Evolutionary conservation across 805 yeast genomes (phyloP).

Genomic region (Alloascoidea hylecoeti): DNA sequence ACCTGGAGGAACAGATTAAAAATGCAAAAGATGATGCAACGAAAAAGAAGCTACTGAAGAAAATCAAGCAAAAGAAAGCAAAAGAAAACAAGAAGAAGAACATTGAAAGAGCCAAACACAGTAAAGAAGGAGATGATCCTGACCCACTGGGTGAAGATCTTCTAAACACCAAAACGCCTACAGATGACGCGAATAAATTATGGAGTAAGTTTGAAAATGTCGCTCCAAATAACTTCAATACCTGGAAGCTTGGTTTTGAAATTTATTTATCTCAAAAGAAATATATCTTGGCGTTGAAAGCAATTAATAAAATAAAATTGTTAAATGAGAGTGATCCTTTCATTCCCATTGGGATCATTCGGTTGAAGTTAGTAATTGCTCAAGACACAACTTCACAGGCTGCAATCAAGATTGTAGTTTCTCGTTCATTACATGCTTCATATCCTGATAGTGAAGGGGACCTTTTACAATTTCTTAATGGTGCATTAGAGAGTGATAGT

Average conservation of each 20-base stretch:
- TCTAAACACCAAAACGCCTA: constrained; percentile 20
- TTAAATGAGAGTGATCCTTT: constrained; percentile 16
- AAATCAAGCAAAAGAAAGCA: constrained; percentile 29
- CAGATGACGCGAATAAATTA: constrained; percentile 25
- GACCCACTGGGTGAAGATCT: constrained; percentile 37
- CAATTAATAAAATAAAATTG: constrained; percentile 28
- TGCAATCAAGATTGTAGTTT: constrained; percentile 28
- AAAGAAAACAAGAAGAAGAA: constrained; percentile 27
- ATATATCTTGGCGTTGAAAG: constrained; percentile 37
- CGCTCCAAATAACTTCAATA: constrained; percentile 15
- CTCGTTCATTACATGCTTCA: constrained; percentile 17
- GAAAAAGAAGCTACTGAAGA: constrained; percentile 17
- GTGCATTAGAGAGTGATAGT: constrained; percentile 1
- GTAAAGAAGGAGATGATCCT: constrained; percentile 16
- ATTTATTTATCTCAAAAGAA: constrained; percentile 29
- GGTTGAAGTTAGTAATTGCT: constrained; percentile 18
- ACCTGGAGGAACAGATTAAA: constrained; percentile 12
- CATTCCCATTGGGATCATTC: constrained; percentile 17
- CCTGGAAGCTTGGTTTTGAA: constrained; percentile 31
- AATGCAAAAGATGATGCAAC: constrained; percentile 13
- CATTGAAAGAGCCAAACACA: constrained; percentile 20
- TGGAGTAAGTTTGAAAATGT: constrained; percentile 21
- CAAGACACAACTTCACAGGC: constrained; percentile 25
- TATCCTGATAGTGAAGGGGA: not conserved
- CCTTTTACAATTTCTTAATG: constrained; percentile 1